Percentiles rank a stretch among this genome's conserved stretches.
These are phyloP conservation scores for Acanthamoeba lugdunensis DNA, from an alignment of 208 protist genomes.

Conservation along the genomic window DNA sequence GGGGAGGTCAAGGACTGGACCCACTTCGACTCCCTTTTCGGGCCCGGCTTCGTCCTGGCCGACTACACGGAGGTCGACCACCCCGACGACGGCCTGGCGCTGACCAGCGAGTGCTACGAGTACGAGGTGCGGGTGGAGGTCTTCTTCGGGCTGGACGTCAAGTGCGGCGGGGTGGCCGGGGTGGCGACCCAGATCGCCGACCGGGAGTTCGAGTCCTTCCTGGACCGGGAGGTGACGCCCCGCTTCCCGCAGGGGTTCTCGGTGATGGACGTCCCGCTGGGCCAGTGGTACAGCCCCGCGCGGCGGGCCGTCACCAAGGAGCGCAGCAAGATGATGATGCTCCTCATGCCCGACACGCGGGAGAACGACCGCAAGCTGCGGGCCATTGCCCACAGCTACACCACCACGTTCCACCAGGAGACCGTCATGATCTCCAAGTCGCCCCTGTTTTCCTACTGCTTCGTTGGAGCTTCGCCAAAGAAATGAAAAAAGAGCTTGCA, in stretches of 20 bases:
- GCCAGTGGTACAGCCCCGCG: slow-evolving; percentile 12
- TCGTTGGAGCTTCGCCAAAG: background rate
- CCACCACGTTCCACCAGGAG: background rate
- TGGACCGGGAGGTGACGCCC: slow-evolving; percentile 1
- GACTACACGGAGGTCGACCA: background rate
- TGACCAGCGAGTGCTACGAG: background rate
- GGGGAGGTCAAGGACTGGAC: slow-evolving; percentile 10
- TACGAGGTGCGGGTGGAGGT: slow-evolving; percentile 19
- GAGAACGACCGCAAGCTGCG: slow-evolving; percentile 27
- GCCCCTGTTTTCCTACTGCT: slow-evolving; percentile 6
- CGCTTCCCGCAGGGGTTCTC: slow-evolving; percentile 30
- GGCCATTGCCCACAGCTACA: slow-evolving; percentile 32
- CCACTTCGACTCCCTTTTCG: background rate
- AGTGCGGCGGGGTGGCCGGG: background rate
- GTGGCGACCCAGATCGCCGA: background rate
- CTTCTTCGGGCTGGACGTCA: slow-evolving; percentile 10
- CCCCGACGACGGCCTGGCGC: background rate
- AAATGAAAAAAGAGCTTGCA: too few relatives aligned
- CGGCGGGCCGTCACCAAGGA: background rate
- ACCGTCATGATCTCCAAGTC: slow-evolving; percentile 25
- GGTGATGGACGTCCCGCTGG: slow-evolving; percentile 5
- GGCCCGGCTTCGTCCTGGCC: background rate
- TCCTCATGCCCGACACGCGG: background rate
- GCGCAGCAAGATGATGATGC: slow-evolving; percentile 9
- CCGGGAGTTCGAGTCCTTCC: background rate